phyloP scores from a whole-genome alignment of 176 grass and related monocot species.

The Paspalum vaginatum region DNA sequence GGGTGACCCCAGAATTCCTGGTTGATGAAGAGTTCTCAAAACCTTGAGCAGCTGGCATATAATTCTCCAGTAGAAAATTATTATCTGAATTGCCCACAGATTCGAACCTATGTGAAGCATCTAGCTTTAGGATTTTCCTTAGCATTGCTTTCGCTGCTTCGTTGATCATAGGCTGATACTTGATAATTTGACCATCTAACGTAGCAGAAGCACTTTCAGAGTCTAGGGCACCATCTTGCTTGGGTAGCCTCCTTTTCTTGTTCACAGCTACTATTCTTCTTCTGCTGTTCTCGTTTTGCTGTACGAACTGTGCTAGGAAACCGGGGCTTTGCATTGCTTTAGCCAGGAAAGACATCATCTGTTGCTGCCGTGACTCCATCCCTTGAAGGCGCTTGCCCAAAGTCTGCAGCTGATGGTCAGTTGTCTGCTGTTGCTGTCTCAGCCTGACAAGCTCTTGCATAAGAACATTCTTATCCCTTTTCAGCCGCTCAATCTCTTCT shows the following conservation, averaged over 20 bases:
- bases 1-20: slow-evolving; percentile 75
- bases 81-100: slow-evolving; percentile 48
- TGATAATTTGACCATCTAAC: slow-evolving; percentile 85
- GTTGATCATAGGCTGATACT: slow-evolving; percentile 91
- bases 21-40: slow-evolving; percentile 61
- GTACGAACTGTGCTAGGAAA: slow-evolving; percentile 85
- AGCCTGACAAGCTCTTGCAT: slow-evolving; percentile 95
- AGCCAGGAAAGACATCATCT: slow-evolving; percentile 96
- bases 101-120: slow-evolving; percentile 59
- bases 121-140: slow-evolving; percentile 84
- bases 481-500: slow-evolving; percentile 87
- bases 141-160: slow-evolving; percentile 94
- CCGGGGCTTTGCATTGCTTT: slow-evolving; percentile 92
- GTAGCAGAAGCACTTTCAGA: slow-evolving; percentile 43
- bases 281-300: slow-evolving; percentile 83
- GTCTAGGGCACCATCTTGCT: slow-evolving; percentile 60
- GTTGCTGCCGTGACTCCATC: slow-evolving; percentile 89
- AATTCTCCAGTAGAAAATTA: slow-evolving; percentile 61
- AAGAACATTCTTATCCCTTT: slow-evolving; percentile 96
- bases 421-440: slow-evolving; percentile 85
- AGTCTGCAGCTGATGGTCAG: slow-evolving; percentile 85
- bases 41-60: slow-evolving; percentile 47
- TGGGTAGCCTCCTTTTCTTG: slow-evolving; percentile 87
- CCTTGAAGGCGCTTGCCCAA: slow-evolving; percentile 82
- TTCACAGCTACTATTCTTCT: slow-evolving; percentile 59